These are phyloP conservation scores for Diaporthe ampelina DNA, from an alignment of 2,329 filamentous ascomycete genomes.

Conservation along the genomic window DNA sequence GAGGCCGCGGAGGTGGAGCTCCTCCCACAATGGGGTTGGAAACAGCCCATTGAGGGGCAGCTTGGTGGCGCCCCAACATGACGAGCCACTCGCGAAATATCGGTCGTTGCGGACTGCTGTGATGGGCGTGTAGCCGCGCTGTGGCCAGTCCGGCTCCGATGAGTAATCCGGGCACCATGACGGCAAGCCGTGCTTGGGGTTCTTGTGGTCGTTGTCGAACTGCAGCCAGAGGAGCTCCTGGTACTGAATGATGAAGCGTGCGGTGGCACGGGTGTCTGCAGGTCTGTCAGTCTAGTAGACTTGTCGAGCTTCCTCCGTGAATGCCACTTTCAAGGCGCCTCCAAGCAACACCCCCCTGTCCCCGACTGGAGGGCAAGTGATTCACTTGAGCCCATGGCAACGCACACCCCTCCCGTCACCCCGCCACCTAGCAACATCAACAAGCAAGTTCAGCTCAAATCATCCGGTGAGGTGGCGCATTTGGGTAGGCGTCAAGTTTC, in stretches of 20 bases:
- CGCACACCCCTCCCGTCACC: too few species aligned
- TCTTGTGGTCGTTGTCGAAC: conserved; percentile 29
- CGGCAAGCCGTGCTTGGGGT: conserved; percentile 1
- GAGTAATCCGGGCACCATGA: conserved; percentile 31
- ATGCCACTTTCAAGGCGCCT: too few species aligned
- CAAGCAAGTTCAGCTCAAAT: too few species aligned
- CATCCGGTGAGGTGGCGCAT: too few species aligned
- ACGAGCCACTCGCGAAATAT: conserved; percentile 3
- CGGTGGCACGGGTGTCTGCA: conserved; percentile 6
- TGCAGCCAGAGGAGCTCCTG: conserved; percentile 25
- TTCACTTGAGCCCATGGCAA: too few species aligned
- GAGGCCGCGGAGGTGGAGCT: conserved; percentile 25
- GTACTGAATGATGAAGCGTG: conserved; percentile 27
- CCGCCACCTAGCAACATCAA: too few species aligned
- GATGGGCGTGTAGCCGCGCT: conserved; percentile 2
- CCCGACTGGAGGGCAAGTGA: too few species aligned
- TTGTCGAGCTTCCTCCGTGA: too few species aligned
- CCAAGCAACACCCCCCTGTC: too few species aligned
- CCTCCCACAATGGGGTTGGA: neutral
- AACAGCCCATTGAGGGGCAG: neutral
- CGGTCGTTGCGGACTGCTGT: neutral
- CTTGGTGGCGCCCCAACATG: neutral
- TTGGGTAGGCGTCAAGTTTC: too few species aligned
- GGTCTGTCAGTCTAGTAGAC: neutral
- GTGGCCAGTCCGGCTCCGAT: neutral